Base-by-base conservation (phyloP, 192 early-diverging fungal species). In the Gorgonomyces haynaldii region DNA sequence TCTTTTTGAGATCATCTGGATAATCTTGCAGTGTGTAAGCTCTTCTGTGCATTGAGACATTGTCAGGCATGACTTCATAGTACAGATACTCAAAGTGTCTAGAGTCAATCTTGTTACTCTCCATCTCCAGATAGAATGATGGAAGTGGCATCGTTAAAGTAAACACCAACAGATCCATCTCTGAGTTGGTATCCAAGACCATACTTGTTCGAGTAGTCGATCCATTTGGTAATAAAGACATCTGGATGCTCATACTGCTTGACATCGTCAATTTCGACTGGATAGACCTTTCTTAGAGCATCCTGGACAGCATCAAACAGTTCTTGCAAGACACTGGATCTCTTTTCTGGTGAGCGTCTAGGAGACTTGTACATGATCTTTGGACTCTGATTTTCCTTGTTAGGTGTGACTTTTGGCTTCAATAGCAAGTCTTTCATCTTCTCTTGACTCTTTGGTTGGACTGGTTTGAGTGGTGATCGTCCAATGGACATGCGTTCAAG, bases 81-180 rank as follows among this genome's bases (percentile, higher is more conserved):
- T 50, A 63, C 29, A 72, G 49, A 46, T 67, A 71, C 41, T 67
- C 60, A 53, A 68, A 59, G 32, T 69, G 57, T 4, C 67, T 67
- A 35, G 13, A 45, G 19, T 6, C 34, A 58, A 21, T 16, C 9
- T 57, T 23, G 64, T 61, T 64, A 79, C 80, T 46, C 39, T 25
- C 54, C 61, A 45, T 85, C 69, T 2, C 75, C 60, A 12, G 78
- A 67, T 20, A 86, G 47, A 1, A 75, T 63, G 19, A 94, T 61
- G 9, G 76, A 86, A 3, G 85, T 88, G 23, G 76, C 74, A 62
- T 98, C 94, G 40, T 96, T 96, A 60, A 84, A 96, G 32, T 84
- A 70, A 1, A 91, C 79, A 8, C 91, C 94, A 20, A 75, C 62
- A 7, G 81, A 79, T 8, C 86, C 84, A 56, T 96, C 89, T 21